Base-by-base conservation (phyloP, 2,329 filamentous ascomycete species). In the Blastomyces parvus region DNA sequence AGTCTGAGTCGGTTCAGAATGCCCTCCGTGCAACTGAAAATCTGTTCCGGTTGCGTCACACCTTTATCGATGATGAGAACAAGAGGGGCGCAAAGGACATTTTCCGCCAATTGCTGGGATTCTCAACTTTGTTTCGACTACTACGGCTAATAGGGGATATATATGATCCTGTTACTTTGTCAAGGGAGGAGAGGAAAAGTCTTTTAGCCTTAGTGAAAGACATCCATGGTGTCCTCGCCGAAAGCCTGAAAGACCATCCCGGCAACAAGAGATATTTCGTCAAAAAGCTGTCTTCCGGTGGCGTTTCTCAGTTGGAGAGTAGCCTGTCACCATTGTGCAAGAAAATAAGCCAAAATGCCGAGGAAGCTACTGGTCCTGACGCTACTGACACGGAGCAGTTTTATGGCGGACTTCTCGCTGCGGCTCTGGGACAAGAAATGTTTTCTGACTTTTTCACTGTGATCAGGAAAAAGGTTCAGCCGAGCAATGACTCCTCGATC, bases 191-290 rank as follows among this genome's bases (percentile, higher is more conserved):
- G 56, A 86, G 90, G 65, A 89, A 87, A 73, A 78, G 80, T 22
- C 79, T 96, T 22, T 85, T 91, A 70, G 83, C 83, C 9, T 82
- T 88, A n/a, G 79, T 94, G 48, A 85, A 77, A 65, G 77, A 80
- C 66, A 68, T 72, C 25, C 66, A 79, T 64, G 74, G 85, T 40
- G 84, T 94, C 17, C 78, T 97, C 36, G 87, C 89, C 0, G 87
- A 88, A 58, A 86, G 86, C 17, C 83, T 99, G 67, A 84, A 86
- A 62, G 86, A 86, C 56, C 91, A 97, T 74, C 82, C 88, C 57
- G 93, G 92, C 25, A 99, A 97, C 76, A 84, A 88, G 70, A 85
- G 89, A 69, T 97, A 93, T 78, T 97, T 97, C 73, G 84, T 86
- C 64, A 87, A 86, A 68, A 83, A 86, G 67, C 85, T 95, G 38